phyloP scores from a whole-genome alignment of 805 yeast genomes.

The Pichia deserticola region DNA sequence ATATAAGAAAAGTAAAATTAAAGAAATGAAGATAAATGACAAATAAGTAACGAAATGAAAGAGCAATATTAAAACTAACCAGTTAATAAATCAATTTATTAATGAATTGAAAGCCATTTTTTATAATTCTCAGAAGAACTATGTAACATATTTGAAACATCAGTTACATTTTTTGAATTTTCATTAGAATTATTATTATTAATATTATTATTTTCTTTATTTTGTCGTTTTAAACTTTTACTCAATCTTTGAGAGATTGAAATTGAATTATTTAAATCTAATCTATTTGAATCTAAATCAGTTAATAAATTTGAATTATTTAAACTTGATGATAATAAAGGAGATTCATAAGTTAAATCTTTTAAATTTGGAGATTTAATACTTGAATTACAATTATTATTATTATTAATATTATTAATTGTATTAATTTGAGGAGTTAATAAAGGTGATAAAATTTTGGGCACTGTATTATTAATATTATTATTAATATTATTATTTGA shows the following conservation, averaged over 20 bases:
- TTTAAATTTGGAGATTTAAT: slow-evolving; percentile 20
- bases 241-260: slow-evolving; percentile 5
- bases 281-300: slow-evolving; percentile 26
- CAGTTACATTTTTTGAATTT: slow-evolving; percentile 14
- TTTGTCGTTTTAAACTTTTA: neutral
- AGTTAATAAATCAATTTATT: neutral
- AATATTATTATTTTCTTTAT: neutral
- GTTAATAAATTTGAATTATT: slow-evolving; percentile 1
- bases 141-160: slow-evolving; percentile 23
- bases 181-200: neutral
- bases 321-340: slow-evolving; percentile 20
- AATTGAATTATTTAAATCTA: slow-evolving; percentile 21
- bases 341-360: slow-evolving; percentile 27
- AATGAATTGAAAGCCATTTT: slow-evolving; percentile 26
- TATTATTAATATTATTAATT: neutral
- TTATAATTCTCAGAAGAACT: slow-evolving; percentile 27
- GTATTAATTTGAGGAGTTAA: slow-evolving; percentile 23
- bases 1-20: too few species aligned
- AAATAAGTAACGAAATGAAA: too few species aligned
- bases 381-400: too few species aligned
- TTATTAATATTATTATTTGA: too few species aligned
- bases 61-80: too few species aligned
- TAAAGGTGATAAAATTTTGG: slow-evolving; percentile 24
- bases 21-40: too few species aligned
- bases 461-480: neutral